Evolutionary conservation across 345 rosid genomes (phyloP).

Genomic region (Linum usitatissimum): DNA sequence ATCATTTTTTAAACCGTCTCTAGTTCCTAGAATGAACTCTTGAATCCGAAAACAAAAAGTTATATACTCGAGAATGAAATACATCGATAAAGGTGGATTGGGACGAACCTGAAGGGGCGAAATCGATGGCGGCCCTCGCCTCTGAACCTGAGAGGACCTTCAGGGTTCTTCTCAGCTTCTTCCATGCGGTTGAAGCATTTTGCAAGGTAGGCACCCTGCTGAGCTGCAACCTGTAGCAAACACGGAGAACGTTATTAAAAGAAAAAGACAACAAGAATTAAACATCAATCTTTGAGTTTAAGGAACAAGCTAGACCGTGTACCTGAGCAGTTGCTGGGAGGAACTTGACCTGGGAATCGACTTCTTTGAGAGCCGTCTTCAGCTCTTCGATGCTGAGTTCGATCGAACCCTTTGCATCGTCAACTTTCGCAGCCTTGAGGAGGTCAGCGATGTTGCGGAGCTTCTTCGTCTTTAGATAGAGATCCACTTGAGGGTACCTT

Average conservation of each 20-base stretch:
- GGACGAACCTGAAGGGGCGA: conserved; percentile 71
- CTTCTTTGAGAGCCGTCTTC: conserved; percentile 67
- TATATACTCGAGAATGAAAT: background rate
- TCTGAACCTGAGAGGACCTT: conserved; percentile 91
- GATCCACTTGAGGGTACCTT: conserved; percentile 89
- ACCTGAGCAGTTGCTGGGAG: conserved; percentile 99
- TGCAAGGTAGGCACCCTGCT: conserved; percentile 86
- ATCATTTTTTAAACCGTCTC: too few relatives aligned
- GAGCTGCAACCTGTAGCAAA: conserved; percentile 69
- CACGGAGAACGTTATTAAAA: background rate
- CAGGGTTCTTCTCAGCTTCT: conserved; percentile 67
- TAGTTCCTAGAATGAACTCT: too few relatives aligned
- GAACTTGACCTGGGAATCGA: conserved; percentile 79
- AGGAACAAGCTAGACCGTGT: background rate
- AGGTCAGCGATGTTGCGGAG: conserved; percentile 55
- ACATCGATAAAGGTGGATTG: background rate
- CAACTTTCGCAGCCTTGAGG: conserved; percentile 48
- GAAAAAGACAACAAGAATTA: background rate
- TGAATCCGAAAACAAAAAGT: background rate
- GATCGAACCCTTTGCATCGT: conserved; percentile 42
- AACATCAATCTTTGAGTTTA: background rate
- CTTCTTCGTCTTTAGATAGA: conserved; percentile 66
- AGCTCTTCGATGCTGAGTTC: conserved; percentile 78
- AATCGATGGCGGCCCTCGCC: conserved; percentile 93
- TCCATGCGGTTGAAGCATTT: conserved; percentile 93